These are phyloP conservation scores for Mortierella hygrophila DNA, from an alignment of 192 early-diverging fungal genomes.

Conservation along the genomic window DNA sequence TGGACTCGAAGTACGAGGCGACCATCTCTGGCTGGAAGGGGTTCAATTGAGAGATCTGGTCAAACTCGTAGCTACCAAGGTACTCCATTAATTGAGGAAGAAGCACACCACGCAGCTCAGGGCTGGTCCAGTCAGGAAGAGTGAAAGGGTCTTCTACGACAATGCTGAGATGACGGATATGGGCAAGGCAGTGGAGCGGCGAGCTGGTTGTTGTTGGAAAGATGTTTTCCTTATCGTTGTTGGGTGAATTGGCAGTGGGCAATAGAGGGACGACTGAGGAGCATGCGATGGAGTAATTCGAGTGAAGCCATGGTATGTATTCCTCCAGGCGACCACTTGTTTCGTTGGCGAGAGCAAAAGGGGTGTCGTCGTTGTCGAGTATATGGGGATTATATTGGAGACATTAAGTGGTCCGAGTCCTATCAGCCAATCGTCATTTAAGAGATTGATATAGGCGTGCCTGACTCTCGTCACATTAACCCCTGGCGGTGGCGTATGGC, in stretches of 20 bases:
- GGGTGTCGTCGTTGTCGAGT: background rate
- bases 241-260: background rate
- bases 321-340: background rate
- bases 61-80: background rate
- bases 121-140: background rate
- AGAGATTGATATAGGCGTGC: too few relatives aligned
- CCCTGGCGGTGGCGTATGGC: too few relatives aligned
- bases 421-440: too few relatives aligned
- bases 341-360: background rate
- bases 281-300: background rate
- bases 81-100: background rate
- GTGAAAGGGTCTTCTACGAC: background rate
- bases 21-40: background rate
- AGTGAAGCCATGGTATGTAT: background rate
- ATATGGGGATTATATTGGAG: background rate
- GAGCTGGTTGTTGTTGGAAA: background rate
- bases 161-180: background rate
- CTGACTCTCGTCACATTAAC: too few relatives aligned
- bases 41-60: background rate
- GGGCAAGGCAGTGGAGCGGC: background rate
- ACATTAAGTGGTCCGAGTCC: background rate
- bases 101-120: background rate
- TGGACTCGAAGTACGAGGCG: background rate
- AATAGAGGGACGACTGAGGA: background rate
- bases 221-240: background rate